Evolutionary conservation across 768 basidiomycete species (phyloP).

Genomic region (Mycena metata): DNA sequence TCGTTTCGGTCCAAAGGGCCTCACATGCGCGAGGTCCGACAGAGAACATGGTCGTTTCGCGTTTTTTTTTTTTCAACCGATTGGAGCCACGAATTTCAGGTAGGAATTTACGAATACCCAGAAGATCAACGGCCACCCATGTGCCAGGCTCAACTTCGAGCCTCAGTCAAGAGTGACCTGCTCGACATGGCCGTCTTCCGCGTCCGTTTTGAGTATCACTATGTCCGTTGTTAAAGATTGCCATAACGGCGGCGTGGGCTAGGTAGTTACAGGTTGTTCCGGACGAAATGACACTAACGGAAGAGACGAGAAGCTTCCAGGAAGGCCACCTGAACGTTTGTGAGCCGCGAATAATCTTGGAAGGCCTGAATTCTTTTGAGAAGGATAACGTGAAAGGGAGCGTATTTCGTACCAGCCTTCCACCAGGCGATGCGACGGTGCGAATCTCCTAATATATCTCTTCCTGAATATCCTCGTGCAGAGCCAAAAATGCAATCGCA

Average conservation of each 20-base stretch:
- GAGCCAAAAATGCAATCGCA: too few relatives aligned
- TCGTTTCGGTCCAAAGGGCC: too few relatives aligned
- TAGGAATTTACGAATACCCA: conserved; percentile 6
- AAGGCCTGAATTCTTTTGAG: background rate
- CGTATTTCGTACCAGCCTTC: too few relatives aligned
- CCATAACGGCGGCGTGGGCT: background rate
- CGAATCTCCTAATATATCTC: too few relatives aligned
- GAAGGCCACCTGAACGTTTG: background rate
- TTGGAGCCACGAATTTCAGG: too few relatives aligned
- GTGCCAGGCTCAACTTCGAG: conserved; percentile 9
- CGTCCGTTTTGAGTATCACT: conserved; percentile 9
- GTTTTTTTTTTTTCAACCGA: too few relatives aligned
- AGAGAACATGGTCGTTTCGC: too few relatives aligned
- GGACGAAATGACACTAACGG: background rate
- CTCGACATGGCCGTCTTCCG: conserved; percentile 16
- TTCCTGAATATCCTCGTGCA: too few relatives aligned
- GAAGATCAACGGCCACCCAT: background rate
- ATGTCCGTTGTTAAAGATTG: background rate
- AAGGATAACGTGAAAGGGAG: too few relatives aligned
- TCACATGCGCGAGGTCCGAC: too few relatives aligned
- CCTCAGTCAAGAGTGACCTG: conserved; percentile 10
- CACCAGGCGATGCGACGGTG: too few relatives aligned
- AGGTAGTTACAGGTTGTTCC: background rate
- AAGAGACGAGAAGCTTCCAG: conserved; percentile 12
- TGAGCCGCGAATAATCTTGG: background rate